Base-by-base conservation (phyloP, 805 yeast species). In the Limtongozyma cylindracea region DNA sequence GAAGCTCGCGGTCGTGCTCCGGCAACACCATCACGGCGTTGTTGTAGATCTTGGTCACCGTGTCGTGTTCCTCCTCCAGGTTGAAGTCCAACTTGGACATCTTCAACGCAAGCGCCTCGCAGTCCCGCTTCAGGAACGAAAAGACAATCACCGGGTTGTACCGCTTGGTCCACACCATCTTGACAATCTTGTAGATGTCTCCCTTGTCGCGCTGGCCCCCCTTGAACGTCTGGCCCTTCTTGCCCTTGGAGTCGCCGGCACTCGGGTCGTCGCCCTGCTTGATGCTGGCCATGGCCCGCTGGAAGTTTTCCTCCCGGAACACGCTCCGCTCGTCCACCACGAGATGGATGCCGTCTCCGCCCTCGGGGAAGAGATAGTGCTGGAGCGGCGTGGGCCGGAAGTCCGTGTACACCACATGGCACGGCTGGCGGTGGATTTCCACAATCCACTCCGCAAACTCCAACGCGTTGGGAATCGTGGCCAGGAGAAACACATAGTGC, bases 361-460 rank as follows among this genome's bases (percentile, higher is more conserved):
- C 91, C n/a, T 93, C 91, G 13, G 99, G 98, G 53, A 88, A 88
- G 24, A 88, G 51, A 37, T 88, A 88, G 49, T 88, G 99, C 45
- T 88, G 99, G 32, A 88, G 53, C 1, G 99, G 99, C 5, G 99
- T 88, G 18, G 99, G 99, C 44, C 99, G 70, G 61, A 84, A 88
- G 49, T 88, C 94, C 1, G 99, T 88, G 46, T 88, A 88, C 11
- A 88, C 98, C 44, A 88, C 91, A 45, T 88, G 96, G 41, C 99
- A 88, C 5, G 98, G 98, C 45, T 91, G 98, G 20, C 61, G 56
- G 41, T 88, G 99, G 25, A 72, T 82, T 38, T 77, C 73, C 42
- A 92, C 82, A 26, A 88, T 77, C 99, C 99, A 88, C 45, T 84
- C 93, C 8, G 96, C 95, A 52, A 84, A 84, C 41, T 84, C 94